phyloP scores from a whole-genome alignment of 352 stramenopile species.

The Phytophthora pini region DNA sequence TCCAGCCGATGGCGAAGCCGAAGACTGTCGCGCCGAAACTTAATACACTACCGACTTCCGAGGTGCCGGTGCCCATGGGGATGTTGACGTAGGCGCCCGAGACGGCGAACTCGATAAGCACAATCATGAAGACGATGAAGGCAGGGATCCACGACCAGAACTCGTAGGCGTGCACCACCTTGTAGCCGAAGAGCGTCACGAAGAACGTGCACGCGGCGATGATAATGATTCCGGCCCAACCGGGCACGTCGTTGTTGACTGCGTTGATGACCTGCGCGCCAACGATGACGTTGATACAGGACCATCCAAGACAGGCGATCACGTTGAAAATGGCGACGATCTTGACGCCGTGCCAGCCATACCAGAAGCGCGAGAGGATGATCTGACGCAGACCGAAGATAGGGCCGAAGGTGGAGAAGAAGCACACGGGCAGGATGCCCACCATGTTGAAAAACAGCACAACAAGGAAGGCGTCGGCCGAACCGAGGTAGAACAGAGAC shows the following conservation, averaged over 20 bases:
- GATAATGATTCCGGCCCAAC: slow-evolving; percentile 56
- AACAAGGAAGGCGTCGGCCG: slow-evolving; percentile 49
- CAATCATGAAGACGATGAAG: slow-evolving; percentile 58
- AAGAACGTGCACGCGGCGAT: slow-evolving; percentile 51
- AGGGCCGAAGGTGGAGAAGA: slow-evolving; percentile 52
- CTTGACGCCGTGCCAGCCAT: slow-evolving; percentile 51
- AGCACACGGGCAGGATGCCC: slow-evolving; percentile 49
- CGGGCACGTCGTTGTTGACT: slow-evolving; percentile 49
- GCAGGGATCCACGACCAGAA: slow-evolving; percentile 58
- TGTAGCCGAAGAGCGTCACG: slow-evolving; percentile 59
- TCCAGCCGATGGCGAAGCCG: slow-evolving; percentile 49
- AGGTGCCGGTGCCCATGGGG: slow-evolving; percentile 45
- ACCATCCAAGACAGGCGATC: slow-evolving; percentile 51
- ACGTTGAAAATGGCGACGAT: slow-evolving; percentile 57
- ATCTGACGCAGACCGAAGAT: slow-evolving; percentile 58
- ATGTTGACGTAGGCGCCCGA: slow-evolving; percentile 54
- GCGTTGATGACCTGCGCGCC: slow-evolving; percentile 56
- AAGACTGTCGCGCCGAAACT: slow-evolving; percentile 48
- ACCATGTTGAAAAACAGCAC: slow-evolving; percentile 54
- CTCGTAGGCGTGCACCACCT: slow-evolving; percentile 57
- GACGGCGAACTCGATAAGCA: slow-evolving; percentile 45
- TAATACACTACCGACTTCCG: slow-evolving; percentile 41
- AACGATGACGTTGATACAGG: slow-evolving; percentile 57
- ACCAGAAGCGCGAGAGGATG: slow-evolving; percentile 59
- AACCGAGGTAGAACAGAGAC: slow-evolving; percentile 49